A percentile compares a stretch with the other conserved stretches of the same genome.
These are phyloP conservation scores for Polygonum maritimum DNA, from an alignment of 148 eudicot genomes.

Conservation along the genomic window DNA sequence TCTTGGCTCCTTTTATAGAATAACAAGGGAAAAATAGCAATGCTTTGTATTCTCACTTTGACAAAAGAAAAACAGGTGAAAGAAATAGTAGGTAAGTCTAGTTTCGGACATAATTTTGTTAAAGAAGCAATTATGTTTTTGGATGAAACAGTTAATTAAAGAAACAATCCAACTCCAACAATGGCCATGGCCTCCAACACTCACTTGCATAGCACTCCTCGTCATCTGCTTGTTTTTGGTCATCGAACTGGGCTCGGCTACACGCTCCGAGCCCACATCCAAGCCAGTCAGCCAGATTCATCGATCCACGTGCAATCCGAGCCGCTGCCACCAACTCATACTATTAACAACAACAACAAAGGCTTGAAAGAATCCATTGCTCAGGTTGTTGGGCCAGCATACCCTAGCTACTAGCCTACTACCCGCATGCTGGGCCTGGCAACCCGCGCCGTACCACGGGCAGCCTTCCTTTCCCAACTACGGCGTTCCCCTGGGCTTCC, in stretches of 20 bases:
- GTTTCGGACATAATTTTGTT: too few species aligned
- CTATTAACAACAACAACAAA: background rate
- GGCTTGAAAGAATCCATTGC: background rate
- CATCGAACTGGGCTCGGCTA: background rate
- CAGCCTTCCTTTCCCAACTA: background rate
- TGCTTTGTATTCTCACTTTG: too few species aligned
- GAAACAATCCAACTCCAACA: background rate
- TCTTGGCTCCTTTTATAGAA: too few species aligned
- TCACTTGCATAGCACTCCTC: background rate
- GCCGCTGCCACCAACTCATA: background rate
- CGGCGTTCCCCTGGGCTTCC: background rate
- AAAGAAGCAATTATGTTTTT: too few species aligned
- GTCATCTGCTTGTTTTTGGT: background rate
- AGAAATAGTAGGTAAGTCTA: too few species aligned
- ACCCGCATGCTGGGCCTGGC: background rate
- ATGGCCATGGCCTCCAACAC: slow-evolving; percentile 7
- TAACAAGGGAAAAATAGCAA: too few species aligned
- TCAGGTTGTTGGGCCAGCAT: background rate
- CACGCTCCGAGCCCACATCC: background rate
- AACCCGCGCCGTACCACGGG: background rate
- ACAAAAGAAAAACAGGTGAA: too few species aligned
- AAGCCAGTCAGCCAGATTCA: background rate
- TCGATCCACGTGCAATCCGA: background rate
- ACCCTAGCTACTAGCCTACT: background rate
- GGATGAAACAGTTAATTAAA: too few species aligned